These are phyloP conservation scores for Hyaloscypha bicolor DNA, from an alignment of 495 filamentous ascomycete genomes.

Conservation along the genomic window DNA sequence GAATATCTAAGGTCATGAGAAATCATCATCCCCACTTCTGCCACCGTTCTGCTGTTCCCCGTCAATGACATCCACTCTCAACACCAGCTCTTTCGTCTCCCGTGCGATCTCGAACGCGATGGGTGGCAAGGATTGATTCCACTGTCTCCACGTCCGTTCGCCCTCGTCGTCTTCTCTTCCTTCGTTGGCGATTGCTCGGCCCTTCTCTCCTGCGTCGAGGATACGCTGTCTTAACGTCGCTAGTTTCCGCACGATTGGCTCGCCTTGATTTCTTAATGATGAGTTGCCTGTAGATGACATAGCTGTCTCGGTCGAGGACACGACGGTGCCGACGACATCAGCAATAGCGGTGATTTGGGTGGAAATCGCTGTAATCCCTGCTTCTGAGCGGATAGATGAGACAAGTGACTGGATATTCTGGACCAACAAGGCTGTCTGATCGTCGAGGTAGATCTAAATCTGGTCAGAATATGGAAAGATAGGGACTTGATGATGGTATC, in stretches of 20 bases:
- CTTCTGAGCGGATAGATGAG: conserved; percentile 72
- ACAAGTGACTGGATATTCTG: conserved; percentile 83
- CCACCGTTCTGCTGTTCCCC: conserved; percentile 16
- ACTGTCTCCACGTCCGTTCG: conserved; percentile 59
- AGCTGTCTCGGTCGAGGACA: conserved; percentile 63
- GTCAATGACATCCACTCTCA: conserved; percentile 34
- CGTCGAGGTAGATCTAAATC: conserved; percentile 74
- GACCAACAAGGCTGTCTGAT: conserved; percentile 79
- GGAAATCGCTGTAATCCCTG: conserved; percentile 64
- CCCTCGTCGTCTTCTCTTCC: conserved; percentile 36
- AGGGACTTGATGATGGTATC: conserved; percentile 18
- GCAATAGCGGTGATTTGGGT: conserved; percentile 73
- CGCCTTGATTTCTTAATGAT: conserved; percentile 55
- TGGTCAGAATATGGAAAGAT: conserved; percentile 17
- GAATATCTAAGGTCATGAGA: conserved; percentile 25
- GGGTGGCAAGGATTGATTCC: conserved; percentile 73
- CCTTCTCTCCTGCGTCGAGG: conserved; percentile 65
- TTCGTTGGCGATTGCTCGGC: conserved; percentile 53
- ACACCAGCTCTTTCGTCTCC: conserved; percentile 75
- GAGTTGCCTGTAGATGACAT: conserved; percentile 48
- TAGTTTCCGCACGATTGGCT: conserved; percentile 64
- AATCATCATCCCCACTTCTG: conserved; percentile 28
- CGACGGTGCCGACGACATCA: conserved; percentile 68
- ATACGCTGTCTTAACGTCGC: conserved; percentile 66
- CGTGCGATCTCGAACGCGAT: conserved; percentile 87